Percentiles rank a stretch among this genome's conserved stretches.
Evolutionary conservation across 2,329 filamentous ascomycete species (phyloP).

Genomic region (Biscogniauxia mediterranea): DNA sequence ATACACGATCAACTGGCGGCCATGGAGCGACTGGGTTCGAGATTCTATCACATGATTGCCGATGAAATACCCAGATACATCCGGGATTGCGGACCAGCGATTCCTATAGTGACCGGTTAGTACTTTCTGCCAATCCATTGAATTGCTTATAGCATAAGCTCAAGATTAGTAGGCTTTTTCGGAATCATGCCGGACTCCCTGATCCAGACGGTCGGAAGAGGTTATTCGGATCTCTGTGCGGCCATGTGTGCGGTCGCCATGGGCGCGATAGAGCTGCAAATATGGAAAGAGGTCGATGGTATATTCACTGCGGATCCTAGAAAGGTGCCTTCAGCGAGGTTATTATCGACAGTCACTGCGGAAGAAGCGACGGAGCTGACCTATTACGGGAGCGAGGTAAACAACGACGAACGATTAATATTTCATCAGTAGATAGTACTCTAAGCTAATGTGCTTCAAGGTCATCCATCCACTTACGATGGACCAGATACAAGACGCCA

Average conservation of each 20-base stretch:
- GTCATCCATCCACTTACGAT: constrained; percentile 82
- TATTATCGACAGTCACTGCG: constrained; percentile 69
- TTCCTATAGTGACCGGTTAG: constrained; percentile 30
- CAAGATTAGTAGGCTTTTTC: constrained; percentile 59
- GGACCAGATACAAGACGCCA: constrained; percentile 67
- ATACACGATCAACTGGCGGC: constrained; percentile 26
- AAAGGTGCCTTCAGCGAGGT: constrained; percentile 75
- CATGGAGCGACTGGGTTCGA: constrained; percentile 23
- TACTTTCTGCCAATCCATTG: not conserved
- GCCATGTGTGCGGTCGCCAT: constrained; percentile 66
- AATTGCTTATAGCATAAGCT: constrained; percentile 1
- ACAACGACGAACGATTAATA: constrained; percentile 1
- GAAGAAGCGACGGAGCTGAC: constrained; percentile 76
- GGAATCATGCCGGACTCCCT: constrained; percentile 65
- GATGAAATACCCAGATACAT: constrained; percentile 26
- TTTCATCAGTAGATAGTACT: not conserved
- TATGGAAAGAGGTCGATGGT: constrained; percentile 74
- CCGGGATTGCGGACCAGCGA: constrained; percentile 24
- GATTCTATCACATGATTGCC: constrained; percentile 27
- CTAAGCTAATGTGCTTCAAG: constrained; percentile 46
- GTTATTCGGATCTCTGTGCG: constrained; percentile 70
- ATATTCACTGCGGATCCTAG: constrained; percentile 73
- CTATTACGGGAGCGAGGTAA: constrained; percentile 59
- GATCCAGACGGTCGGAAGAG: constrained; percentile 63
- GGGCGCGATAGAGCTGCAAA: constrained; percentile 62